Conservation (phyloP, 306 rosid species). For the Rosa persica region DNA sequence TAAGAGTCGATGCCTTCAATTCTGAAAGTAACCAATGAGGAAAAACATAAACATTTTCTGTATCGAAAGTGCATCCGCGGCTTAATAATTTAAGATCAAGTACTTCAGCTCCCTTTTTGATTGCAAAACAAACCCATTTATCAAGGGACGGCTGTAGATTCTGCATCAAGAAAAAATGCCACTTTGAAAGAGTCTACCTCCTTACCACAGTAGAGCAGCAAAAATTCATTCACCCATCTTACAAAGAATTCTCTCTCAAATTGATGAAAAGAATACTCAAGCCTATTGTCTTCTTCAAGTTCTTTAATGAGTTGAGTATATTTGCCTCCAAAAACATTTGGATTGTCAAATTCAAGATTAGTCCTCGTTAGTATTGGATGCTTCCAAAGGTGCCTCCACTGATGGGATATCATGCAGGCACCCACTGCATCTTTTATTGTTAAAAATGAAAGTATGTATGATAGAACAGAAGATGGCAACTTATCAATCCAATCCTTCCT, state of each 20-base stretch:
- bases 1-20: not conserved
- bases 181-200: conserved; percentile 3
- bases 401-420: not conserved
- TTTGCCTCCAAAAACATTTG: not conserved
- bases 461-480: not conserved
- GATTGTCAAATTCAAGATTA: not conserved
- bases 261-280: not conserved
- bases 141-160: not conserved
- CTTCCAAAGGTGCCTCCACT: conserved; percentile 1
- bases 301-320: not conserved
- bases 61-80: not conserved
- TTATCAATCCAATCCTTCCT: not conserved
- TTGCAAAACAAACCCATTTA: not conserved
- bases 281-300: not conserved
- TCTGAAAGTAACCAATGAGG: not conserved
- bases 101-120: not conserved
- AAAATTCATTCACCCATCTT: not conserved
- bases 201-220: not conserved
- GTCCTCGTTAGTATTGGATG: not conserved
- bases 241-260: not conserved
- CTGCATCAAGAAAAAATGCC: not conserved
- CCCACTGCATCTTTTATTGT: conserved; percentile 2
- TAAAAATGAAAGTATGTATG: not conserved
- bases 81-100: not conserved
- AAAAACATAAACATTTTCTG: not conserved